A percentile compares a stretch with the other conserved stretches of the same genome.
phyloP scores from a whole-genome alignment of 2,329 filamentous ascomycete genomes.

The Beauveria varroae region DNA sequence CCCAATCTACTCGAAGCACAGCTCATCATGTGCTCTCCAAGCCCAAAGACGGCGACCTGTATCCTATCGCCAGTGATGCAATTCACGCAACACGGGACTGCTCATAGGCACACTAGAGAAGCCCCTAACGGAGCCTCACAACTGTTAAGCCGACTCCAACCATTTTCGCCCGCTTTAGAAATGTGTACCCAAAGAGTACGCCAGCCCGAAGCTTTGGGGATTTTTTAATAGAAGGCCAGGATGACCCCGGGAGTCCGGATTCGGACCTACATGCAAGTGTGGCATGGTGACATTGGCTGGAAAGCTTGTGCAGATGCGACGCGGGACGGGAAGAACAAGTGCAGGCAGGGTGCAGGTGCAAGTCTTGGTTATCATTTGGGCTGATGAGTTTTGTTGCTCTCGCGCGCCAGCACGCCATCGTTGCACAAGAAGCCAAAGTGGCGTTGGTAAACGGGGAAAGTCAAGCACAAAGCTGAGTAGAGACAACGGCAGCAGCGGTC shows the following conservation, averaged over 20 bases:
- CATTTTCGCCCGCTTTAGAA: background rate
- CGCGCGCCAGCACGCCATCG: too few species aligned
- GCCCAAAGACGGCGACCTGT: background rate
- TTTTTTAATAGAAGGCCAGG: background rate
- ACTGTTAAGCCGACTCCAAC: slow-evolving; percentile 7
- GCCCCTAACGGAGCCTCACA: slow-evolving; percentile 2
- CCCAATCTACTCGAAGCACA: background rate
- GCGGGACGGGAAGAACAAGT: background rate
- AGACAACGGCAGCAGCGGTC: too few species aligned
- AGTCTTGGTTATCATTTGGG: background rate
- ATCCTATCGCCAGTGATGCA: background rate
- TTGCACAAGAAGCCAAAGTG: too few species aligned
- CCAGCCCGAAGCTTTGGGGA: background rate
- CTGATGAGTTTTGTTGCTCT: background rate
- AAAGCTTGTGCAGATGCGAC: background rate
- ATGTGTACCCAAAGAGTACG: background rate
- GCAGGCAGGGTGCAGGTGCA: background rate
- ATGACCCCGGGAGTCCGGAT: background rate
- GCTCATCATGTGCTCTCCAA: background rate
- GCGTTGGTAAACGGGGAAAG: too few species aligned
- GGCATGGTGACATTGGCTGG: background rate
- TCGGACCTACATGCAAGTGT: background rate
- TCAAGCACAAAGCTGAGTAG: too few species aligned
- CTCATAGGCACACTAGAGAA: background rate
- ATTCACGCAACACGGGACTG: background rate